Conservation (phyloP, 1,284 basidiomycete genomes). For the Cryptococcus sp. region DNA sequence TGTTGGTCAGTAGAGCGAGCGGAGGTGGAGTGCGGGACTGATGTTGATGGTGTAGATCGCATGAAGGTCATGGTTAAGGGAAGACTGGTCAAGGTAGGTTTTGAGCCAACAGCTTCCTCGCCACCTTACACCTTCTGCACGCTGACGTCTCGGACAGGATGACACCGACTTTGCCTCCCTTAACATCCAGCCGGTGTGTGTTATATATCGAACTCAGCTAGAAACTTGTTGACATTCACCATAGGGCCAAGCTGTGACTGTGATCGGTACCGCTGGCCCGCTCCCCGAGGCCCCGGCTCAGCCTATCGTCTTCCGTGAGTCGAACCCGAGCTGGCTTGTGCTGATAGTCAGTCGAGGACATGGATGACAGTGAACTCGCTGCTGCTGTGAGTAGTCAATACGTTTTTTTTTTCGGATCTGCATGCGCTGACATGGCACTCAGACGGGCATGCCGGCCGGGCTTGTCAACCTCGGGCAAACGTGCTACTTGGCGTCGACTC, state of each 20-base stretch:
- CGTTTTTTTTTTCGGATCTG: not conserved
- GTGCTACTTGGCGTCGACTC: slow-evolving; percentile 86
- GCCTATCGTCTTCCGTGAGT: slow-evolving; percentile 64
- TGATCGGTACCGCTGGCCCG: slow-evolving; percentile 84
- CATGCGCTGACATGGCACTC: slow-evolving; percentile 32
- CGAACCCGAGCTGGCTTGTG: slow-evolving; percentile 52
- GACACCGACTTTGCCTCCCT: slow-evolving; percentile 70
- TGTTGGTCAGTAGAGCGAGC: slow-evolving; percentile 32
- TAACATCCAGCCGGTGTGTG: slow-evolving; percentile 21
- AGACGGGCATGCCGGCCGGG: slow-evolving; percentile 55
- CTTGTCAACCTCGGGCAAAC: slow-evolving; percentile 45
- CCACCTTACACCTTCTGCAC: not conserved
- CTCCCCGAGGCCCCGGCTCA: slow-evolving; percentile 81
- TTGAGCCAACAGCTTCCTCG: slow-evolving; percentile 3
- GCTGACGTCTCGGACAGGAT: slow-evolving; percentile 56
- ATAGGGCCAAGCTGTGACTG: slow-evolving; percentile 57
- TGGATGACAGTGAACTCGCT: slow-evolving; percentile 14
- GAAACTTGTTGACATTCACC: slow-evolving; percentile 22
- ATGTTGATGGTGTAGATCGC: slow-evolving; percentile 57
- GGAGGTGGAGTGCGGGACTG: not conserved
- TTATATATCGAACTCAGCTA: not conserved
- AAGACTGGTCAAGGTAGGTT: slow-evolving; percentile 54
- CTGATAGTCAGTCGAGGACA: slow-evolving; percentile 14
- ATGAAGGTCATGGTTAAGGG: slow-evolving; percentile 99
- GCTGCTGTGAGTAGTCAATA: slow-evolving; percentile 5